Evolutionary conservation across 805 yeast species (phyloP), one percentile per base, ranked within the genome.

Genomic region (Wickerhamomyces bisporus): DNA sequence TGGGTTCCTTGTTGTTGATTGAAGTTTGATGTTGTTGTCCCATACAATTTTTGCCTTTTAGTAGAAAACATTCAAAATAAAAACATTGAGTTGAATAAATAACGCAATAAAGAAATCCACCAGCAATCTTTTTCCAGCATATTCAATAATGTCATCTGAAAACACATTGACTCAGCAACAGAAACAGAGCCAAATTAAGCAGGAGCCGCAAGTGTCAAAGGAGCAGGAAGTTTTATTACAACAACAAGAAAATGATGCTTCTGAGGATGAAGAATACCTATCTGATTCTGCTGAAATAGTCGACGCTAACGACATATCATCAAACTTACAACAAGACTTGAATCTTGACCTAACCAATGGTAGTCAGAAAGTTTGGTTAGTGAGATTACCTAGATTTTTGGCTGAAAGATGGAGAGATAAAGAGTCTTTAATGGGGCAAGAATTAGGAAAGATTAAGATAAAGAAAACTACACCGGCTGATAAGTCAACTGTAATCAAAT

Each of bases 361-460:
- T 13, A 69, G 64, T 34, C 81, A 83, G 52, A 87, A 87, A 49
- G 81, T 93, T 30, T 93, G 98, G 98, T 68, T 93, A 17, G 95
- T 93, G 18, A 77, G 93, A 50, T 65, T 93, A 53, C 98, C 98
- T 2, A 79, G 86, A 54, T 87, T 87, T 53, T 65, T 93, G 43
- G 83, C 95, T 23, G 86, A 81, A 29, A 70, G 75, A 47, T 87
- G 97, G 95, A 72, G 79, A 38, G 71, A 81, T 44, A 71, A 75
- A 37, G 76, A 70, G 18, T 64, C 66, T 31, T 61, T 82, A 35
- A 71, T 76, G 37, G 96, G 96, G 6, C 79, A 81, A 52, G 81
- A 80, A 42, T 63, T 93, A 45, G 94, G 96, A 6, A 79, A 77
- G 49, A 85, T 93, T 26, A 78, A 78, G 46, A 73, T 64, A 49